Base-by-base conservation (phyloP, 768 basidiomycete genomes). In the Macrocybe gigantea region DNA sequence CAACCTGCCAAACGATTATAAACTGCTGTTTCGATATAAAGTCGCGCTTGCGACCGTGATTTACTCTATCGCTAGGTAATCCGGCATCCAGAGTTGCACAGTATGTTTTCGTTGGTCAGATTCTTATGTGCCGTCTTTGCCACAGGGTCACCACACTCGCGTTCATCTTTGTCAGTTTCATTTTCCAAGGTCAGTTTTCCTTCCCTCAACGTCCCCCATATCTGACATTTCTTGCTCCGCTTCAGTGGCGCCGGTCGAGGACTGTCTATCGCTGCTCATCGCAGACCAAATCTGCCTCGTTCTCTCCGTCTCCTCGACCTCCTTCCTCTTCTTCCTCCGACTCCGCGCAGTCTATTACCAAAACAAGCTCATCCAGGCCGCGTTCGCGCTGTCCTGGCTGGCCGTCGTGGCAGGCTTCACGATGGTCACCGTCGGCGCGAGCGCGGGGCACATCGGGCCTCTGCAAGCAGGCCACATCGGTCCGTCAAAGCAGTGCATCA, bases 331-430 rank as follows among this genome's bases (percentile, higher is more conserved):
- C 49, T 56, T 62, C 49, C 54, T 60, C 45, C 63, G 65, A 1
- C 53, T 65, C 3, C 46, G 45, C 6, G 60, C 65, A 0, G 49
- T 67, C 9, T 67, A 53, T 44, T 47, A 55, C 40, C 41, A 54
- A 15, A 57, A 60, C 42, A 53, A 44, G 33, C 48, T 51, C 14
- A 34, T 65, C 31, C 44, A 58, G 12, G 45, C 44, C 1, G 51
- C 59, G 30, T 68, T 69, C 50, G 54, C 50, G 14, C 40, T 57
- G 6, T 55, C 67, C 13, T 69, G 65, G 66, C 53, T 68, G 7
- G 48, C 46, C 0, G 60, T 64, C 14, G 22, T 68, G 33, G 67
- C 52, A 6, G 51, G 53, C 2, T 22, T 67, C 9, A 52, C 60
- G 2, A 53, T 60, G 8, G 59, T 63, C 5, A 47, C 62, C 29